These are phyloP conservation scores for Trichoderma polysporum DNA, from an alignment of 2,329 filamentous ascomycete genomes.

Conservation along the genomic window DNA sequence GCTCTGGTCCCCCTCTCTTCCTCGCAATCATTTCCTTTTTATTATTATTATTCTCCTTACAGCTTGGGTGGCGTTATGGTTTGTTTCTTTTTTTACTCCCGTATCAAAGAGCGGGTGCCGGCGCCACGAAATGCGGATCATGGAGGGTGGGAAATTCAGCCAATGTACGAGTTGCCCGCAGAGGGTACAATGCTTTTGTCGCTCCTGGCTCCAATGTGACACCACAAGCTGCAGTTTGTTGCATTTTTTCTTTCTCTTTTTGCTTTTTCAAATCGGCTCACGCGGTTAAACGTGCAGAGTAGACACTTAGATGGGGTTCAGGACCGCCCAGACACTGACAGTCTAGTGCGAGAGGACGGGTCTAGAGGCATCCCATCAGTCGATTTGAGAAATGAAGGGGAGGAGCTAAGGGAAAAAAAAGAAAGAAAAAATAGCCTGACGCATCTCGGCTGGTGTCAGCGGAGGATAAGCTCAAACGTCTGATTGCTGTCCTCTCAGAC, in stretches of 20 bases:
- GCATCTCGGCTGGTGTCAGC: neutral
- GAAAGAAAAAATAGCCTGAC: neutral
- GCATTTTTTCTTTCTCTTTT: neutral
- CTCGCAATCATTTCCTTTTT: neutral
- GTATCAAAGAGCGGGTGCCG: constrained; percentile 10
- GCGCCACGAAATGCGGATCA: constrained; percentile 15
- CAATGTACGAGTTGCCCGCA: constrained; percentile 12
- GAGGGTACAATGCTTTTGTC: neutral
- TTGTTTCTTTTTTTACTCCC: constrained; percentile 1
- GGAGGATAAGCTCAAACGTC: neutral
- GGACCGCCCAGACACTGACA: neutral
- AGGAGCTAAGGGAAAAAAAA: neutral
- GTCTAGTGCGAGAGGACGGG: neutral
- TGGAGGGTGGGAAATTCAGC: neutral
- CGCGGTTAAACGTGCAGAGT: constrained; percentile 3
- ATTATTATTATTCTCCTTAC: neutral
- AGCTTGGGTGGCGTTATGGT: neutral
- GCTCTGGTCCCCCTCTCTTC: neutral
- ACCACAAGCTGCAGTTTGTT: neutral
- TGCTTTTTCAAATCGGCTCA: neutral
- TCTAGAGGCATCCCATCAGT: neutral
- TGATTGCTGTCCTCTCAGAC: neutral
- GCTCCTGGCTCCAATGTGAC: neutral
- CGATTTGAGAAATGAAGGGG: neutral
- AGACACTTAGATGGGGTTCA: neutral